Evolutionary conservation across 108 stramenopile genomes (phyloP), one percentile per base, ranked within the genome.

Genomic region (Cyclostephanos invisitatus): DNA sequence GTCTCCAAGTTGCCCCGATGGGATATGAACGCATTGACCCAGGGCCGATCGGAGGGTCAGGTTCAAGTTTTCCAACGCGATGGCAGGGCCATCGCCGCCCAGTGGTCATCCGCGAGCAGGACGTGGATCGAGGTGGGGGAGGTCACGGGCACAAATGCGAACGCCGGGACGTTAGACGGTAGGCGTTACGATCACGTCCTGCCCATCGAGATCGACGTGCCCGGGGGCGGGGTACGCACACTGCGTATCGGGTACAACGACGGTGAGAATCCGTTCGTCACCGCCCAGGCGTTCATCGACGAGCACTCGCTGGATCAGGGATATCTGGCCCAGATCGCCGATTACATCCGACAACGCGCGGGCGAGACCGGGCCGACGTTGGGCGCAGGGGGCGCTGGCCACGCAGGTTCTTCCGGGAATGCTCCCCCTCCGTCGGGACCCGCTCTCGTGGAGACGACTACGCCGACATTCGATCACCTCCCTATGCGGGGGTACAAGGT

Each of bases 81-180:
- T 15, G 37, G 54, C 21, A 80, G 83, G 74, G 96, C 96, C 28
- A 95, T 96, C 63, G 97, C 97, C 36, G 97, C 97, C 1, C 96
- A 98, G 83, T 98, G 96, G 97, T 89, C 83, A 28, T 70, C 69
- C 63, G 79, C 81, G 0, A 85, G 88, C 4, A 66, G 82, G 27
- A 92, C 90, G 14, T 98, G 97, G 97, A 91, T 98, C 62, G 96
- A 96, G 84, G 92, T 98, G 20, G 96, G 96, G 17, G 93, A 98
- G 86, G 98, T 98, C 20, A 94, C 93, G 69, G 98, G 97, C 9
- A 68, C 72, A 18, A 87, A 81, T 58, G 78, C 85, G 50, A 86
- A 91, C 65, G 80, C 82, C 8, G 89, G 89, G 18, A 85, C 64
- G 5, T 83, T 98, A 29, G 87, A 97, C 82, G 98, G 98, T 2